Base-by-base conservation (phyloP, 768 basidiomycete species). In the Russula emetica region DNA sequence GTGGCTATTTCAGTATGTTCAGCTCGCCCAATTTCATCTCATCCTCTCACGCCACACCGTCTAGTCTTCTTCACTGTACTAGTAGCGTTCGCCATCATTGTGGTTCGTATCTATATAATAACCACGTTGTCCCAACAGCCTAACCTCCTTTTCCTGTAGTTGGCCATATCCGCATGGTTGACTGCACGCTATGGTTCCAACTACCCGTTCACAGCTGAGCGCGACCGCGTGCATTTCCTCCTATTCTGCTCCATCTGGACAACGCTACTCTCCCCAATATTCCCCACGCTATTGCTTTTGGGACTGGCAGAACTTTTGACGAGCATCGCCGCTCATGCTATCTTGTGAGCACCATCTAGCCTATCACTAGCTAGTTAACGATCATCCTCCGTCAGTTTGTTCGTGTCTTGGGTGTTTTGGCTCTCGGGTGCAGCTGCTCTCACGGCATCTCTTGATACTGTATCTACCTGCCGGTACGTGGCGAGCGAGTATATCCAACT, bases 91-190 rank as follows among this genome's bases (percentile, higher is more conserved):
- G 59, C 66, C 22, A 55, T 67, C 44, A 67, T 69, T 49, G 62
- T 58, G 66, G 68, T 69, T 2, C 6, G 66, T 24, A 30, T 38
- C 30, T 32, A 44, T 24, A 20, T n/a, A 26, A 50, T 22, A 42
- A 22, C 28, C 36, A 28, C 20, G 42, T 59, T 26, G 13, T 34
- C 4, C 4, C 14, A 30, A 18, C n/a, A 3, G 24, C 61, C 55
- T 60, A 14, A 67, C 22, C 18, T 14, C 36, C 22, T 44, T n/a
- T 2, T 30, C 50, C 49, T 53, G 2, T 65, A 90, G 88, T 78
- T 90, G 69, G 76, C 83, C 28, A 83, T 90, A 66, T 79, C 91
- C 4, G 85, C 89, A 5, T 93, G 87, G 83, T 78, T 94, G 50
- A 80, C 82, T 9, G 76, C 85, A 16, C 78, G 76, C 50, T 92